phyloP scores from a whole-genome alignment of 2,329 filamentous ascomycete species.

The Thelonectria blattea region DNA sequence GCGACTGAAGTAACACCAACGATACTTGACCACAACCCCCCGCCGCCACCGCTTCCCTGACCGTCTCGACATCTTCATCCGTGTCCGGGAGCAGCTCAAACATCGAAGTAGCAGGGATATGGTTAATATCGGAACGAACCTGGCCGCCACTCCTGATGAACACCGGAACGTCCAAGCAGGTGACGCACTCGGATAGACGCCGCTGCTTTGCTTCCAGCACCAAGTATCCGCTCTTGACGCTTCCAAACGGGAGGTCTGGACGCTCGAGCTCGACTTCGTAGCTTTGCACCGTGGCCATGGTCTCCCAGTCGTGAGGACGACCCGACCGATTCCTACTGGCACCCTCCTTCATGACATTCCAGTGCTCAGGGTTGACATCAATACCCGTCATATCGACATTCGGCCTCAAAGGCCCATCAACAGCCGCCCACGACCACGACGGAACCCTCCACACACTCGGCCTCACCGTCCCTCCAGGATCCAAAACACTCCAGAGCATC shows the following conservation, averaged over 20 bases:
- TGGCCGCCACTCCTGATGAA: not conserved
- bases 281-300: not conserved
- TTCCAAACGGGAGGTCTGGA: not conserved
- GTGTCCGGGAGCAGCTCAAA: not conserved
- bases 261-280: not conserved
- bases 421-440: slow-evolving; percentile 7
- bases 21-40: too few species aligned
- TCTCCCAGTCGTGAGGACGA: too few species aligned
- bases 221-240: not conserved
- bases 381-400: not conserved
- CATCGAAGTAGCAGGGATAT: too few species aligned
- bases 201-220: not conserved
- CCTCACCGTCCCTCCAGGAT: not conserved
- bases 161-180: not conserved
- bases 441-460: not conserved
- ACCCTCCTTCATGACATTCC: too few species aligned
- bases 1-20: too few species aligned
- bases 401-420: not conserved
- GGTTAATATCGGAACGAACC: too few species aligned
- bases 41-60: not conserved
- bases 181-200: not conserved
- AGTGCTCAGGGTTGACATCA: not conserved
- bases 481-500: not conserved
- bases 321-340: too few species aligned
- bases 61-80: not conserved